Percentiles rank a stretch among this genome's conserved stretches.
These are phyloP conservation scores for Suillus luteus DNA, from an alignment of 768 basidiomycete species.

Conservation along the genomic window DNA sequence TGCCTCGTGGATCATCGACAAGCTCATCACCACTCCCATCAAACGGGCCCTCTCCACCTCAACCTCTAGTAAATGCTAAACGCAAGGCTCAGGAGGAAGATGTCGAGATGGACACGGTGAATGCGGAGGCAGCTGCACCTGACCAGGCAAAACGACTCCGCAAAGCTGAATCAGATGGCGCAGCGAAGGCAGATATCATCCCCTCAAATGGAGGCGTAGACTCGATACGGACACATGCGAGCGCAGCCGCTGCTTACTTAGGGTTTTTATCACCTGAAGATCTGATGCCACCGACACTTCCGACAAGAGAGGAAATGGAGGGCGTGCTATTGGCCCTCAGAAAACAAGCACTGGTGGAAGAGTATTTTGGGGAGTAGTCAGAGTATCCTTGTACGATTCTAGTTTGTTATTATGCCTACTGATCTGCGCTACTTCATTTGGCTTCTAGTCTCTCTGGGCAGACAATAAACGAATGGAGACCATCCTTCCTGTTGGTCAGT, in stretches of 20 bases:
- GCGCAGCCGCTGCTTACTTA: constrained; percentile 67
- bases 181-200: neutral
- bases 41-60: constrained; percentile 12
- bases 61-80: constrained; percentile 1
- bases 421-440: neutral
- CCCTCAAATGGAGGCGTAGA: constrained; percentile 20
- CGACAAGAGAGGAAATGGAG: constrained; percentile 79
- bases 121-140: neutral
- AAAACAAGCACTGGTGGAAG: constrained; percentile 82
- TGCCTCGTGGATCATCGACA: constrained; percentile 40
- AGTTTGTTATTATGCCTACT: neutral
- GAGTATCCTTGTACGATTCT: neutral
- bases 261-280: constrained; percentile 74
- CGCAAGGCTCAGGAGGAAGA: constrained; percentile 6
- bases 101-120: neutral
- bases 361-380: constrained; percentile 58
- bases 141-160: constrained; percentile 7
- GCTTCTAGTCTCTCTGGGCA: neutral
- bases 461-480: too few species aligned
- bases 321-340: constrained; percentile 68
- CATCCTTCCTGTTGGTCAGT: neutral
- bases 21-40: constrained; percentile 26
- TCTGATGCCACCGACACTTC: constrained; percentile 75
- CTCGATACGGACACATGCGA: constrained; percentile 40
- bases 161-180: neutral